A percentile compares a stretch with the other conserved stretches of the same genome.
Evolutionary conservation across 2,329 filamentous ascomycete genomes (phyloP).

Genomic region (Aureobasidium zeae): DNA sequence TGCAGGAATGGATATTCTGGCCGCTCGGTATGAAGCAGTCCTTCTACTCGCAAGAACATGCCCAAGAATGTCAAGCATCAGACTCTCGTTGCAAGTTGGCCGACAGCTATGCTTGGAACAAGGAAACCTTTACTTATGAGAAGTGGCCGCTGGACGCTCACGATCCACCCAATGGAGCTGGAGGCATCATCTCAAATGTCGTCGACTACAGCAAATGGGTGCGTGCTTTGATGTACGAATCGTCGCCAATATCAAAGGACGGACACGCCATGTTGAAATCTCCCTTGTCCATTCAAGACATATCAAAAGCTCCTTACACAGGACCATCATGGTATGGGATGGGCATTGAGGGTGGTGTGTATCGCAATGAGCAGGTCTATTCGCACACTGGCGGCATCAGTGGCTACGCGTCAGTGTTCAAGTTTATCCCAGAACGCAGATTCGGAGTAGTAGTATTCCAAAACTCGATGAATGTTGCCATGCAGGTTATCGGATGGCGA

Average conservation of each 20-base stretch:
- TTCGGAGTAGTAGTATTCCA: conserved; percentile 34
- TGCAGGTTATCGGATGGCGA: conserved; percentile 14
- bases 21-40: conserved; percentile 36
- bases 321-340: conserved; percentile 34
- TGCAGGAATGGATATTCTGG: conserved; percentile 30
- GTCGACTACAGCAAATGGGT: conserved; percentile 47
- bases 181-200: conserved; percentile 36
- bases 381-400: conserved; percentile 38
- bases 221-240: conserved; percentile 36
- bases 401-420: conserved; percentile 37
- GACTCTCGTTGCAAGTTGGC: conserved; percentile 18
- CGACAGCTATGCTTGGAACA: conserved; percentile 22
- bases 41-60: conserved; percentile 30
- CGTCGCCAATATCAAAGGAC: conserved; percentile 16
- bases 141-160: conserved; percentile 15
- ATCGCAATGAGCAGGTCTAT: conserved; percentile 36
- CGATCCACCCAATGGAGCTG: conserved; percentile 21
- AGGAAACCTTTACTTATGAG: conserved; percentile 14
- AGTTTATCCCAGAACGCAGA: conserved; percentile 37
- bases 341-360: conserved; percentile 33
- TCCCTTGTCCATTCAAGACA: conserved; percentile 6
- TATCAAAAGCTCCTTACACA: conserved; percentile 21
- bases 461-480: conserved; percentile 16
- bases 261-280: conserved; percentile 12
- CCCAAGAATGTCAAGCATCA: conserved; percentile 20